Percentiles rank a stretch among this genome's conserved stretches.
These are phyloP conservation scores for Hordeum vulgare DNA, from an alignment of 176 grass and related monocot species.

Conservation along the genomic window MorexV3_pseudomolecules_assembly NC_058519.1:608474965-608475464, in stretches of 20 bases:
- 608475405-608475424: neutral
- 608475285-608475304: neutral
- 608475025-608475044: slow-evolving; percentile 56
- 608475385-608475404: neutral
- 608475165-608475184: neutral
- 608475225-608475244: neutral
- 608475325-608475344: too few species aligned
- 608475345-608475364: too few species aligned
- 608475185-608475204: neutral
- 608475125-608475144: neutral
- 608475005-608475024: slow-evolving; percentile 52
- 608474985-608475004: slow-evolving; percentile 68
- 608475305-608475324: neutral
- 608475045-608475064: slow-evolving; percentile 46
- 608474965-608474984: slow-evolving; percentile 54
- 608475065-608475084: neutral
- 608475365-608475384: neutral
- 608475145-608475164: neutral
- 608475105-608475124: neutral
- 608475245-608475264: neutral
- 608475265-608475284: neutral
- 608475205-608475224: neutral
- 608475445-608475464: slow-evolving; percentile 12
- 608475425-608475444: neutral
- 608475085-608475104: neutral